These are phyloP conservation scores for Platanthera zijinensis DNA, from an alignment of 106 monocot genomes.

Conservation along the genomic window DNA sequence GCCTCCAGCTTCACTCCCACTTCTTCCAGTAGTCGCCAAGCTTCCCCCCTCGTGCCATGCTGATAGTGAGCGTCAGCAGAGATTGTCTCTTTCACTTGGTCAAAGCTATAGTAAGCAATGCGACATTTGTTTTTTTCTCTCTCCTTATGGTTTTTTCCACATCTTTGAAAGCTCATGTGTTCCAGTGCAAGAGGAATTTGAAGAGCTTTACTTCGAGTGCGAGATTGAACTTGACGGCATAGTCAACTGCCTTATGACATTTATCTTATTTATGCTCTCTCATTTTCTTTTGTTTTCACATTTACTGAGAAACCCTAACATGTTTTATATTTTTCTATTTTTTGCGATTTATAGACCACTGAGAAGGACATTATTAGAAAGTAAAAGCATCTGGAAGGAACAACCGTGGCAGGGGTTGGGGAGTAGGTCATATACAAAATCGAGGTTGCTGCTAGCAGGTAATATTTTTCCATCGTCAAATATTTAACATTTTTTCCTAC, in stretches of 20 bases:
- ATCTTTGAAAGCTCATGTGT: conserved; percentile 3
- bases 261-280: not conserved
- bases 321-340: not conserved
- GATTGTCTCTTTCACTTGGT: conserved; percentile 58
- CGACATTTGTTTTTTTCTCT: not conserved
- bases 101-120: conserved; percentile 32
- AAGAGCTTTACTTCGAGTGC: conserved; percentile 80
- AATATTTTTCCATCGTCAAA: not conserved
- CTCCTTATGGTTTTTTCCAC: not conserved
- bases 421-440: conserved; percentile 93
- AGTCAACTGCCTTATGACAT: conserved; percentile 18
- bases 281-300: not conserved
- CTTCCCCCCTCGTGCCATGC: conserved; percentile 23
- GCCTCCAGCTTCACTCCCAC: not conserved
- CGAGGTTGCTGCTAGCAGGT: conserved; percentile 87
- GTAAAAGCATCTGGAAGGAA: conserved; percentile 71
- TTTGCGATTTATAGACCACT: conserved; percentile 43
- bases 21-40: not conserved
- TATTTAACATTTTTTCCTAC: no score
- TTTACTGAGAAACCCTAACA: not conserved
- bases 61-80: conserved; percentile 57
- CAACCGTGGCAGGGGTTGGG: conserved; percentile 33
- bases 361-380: conserved; percentile 88
- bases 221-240: conserved; percentile 96
- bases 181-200: conserved; percentile 86